These are phyloP conservation scores for Mentha longifolia DNA, from an alignment of 257 asterid genomes.

Conservation along the genomic window DNA sequence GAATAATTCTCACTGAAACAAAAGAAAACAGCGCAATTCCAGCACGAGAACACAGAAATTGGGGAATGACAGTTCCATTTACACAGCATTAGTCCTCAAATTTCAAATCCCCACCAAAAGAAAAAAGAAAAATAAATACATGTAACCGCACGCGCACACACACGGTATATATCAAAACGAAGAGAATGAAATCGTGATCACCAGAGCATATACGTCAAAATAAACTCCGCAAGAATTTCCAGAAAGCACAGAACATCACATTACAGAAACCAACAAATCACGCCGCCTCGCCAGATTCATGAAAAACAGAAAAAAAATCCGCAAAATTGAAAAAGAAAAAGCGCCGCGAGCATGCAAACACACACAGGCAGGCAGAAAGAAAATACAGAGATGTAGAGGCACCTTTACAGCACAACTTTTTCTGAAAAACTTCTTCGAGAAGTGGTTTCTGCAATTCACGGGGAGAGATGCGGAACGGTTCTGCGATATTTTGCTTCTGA, in stretches of 20 bases:
- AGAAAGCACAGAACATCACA: background rate
- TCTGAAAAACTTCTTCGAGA: too few relatives aligned
- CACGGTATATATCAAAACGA: background rate
- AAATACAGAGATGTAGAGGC: too few relatives aligned
- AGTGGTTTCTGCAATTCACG: too few relatives aligned
- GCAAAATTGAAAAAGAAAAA: background rate
- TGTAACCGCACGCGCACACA: background rate
- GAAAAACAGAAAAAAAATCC: background rate
- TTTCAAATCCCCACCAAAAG: background rate
- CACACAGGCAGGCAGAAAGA: too few relatives aligned
- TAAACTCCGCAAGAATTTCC: background rate
- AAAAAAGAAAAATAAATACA: background rate
- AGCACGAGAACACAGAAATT: constrained; percentile 5
- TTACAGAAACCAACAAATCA: background rate
- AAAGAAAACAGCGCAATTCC: background rate
- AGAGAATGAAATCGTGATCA: background rate
- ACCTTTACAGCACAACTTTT: too few relatives aligned
- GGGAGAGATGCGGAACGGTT: too few relatives aligned
- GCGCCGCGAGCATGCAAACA: background rate
- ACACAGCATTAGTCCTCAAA: background rate
- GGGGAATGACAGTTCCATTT: background rate
- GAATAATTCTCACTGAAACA: background rate
- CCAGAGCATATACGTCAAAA: background rate
- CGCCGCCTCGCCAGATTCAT: background rate
- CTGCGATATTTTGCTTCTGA: too few relatives aligned